Conservation (phyloP, 2,329 filamentous ascomycete genomes). For the Fusarium denticulatum region DNA sequence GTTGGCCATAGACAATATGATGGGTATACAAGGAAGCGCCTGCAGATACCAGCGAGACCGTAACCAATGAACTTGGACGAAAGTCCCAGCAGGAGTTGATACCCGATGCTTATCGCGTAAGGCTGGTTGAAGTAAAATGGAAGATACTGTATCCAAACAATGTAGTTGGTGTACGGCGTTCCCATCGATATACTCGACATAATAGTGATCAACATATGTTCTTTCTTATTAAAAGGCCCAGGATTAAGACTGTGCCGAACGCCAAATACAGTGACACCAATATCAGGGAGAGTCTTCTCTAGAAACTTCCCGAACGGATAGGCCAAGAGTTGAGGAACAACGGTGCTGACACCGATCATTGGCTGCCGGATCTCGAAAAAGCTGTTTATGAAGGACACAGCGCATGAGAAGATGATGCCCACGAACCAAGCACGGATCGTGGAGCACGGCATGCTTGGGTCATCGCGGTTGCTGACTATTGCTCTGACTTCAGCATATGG, state of each 20-base stretch:
- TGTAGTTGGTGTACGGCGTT: conserved; percentile 60
- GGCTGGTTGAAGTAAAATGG: conserved; percentile 61
- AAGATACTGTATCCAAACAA: conserved; percentile 61
- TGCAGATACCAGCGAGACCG: conserved; percentile 61
- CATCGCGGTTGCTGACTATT: conserved; percentile 63
- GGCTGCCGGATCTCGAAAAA: conserved; percentile 68
- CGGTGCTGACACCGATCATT: conserved; percentile 60
- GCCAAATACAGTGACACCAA: conserved; percentile 58
- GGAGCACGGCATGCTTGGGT: conserved; percentile 60
- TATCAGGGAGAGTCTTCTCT: conserved; percentile 61
- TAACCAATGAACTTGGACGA: conserved; percentile 66
- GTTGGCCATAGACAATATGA: conserved; percentile 64
- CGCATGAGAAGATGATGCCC: conserved; percentile 59
- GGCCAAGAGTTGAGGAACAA: conserved; percentile 66
- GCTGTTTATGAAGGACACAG: conserved; percentile 63
- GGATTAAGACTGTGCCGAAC: conserved; percentile 63
- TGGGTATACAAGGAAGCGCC: conserved; percentile 63
- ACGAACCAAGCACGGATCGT: conserved; percentile 65
- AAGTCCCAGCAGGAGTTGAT: conserved; percentile 61
- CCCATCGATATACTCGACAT: conserved; percentile 68
- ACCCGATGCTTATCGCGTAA: conserved; percentile 58
- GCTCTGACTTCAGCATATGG: conserved; percentile 66
- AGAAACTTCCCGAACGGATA: conserved; percentile 63
- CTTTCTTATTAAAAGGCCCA: conserved; percentile 67
- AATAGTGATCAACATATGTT: conserved; percentile 69